Percentiles rank a stretch among this genome's conserved stretches.
phyloP scores from a whole-genome alignment of 345 rosid species.

The Eucalyptus camaldulensis region DNA sequence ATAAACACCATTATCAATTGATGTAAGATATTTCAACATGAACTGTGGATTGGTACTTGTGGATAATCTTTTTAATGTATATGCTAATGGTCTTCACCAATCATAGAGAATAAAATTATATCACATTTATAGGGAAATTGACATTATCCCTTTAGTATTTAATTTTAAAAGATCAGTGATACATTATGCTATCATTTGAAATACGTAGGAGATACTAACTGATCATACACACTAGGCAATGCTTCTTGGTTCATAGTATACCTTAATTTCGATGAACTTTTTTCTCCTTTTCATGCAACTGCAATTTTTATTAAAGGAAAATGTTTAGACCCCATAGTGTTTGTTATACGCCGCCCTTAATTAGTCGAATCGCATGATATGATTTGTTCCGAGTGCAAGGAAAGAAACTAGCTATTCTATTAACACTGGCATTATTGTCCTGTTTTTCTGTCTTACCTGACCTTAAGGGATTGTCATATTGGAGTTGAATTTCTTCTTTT shows the following conservation, averaged over 20 bases:
- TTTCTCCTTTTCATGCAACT: background rate
- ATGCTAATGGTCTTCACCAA: too few relatives aligned
- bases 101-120: too few relatives aligned
- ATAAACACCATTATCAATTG: too few relatives aligned
- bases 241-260: background rate
- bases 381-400: background rate
- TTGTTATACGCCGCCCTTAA: background rate
- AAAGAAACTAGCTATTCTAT: background rate
- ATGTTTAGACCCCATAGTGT: background rate
- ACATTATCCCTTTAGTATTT: background rate
- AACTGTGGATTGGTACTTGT: too few relatives aligned
- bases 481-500: too few relatives aligned
- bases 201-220: background rate
- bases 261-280: background rate
- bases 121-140: too few relatives aligned
- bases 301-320: background rate
- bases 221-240: background rate
- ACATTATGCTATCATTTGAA: background rate
- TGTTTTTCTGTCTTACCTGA: too few relatives aligned
- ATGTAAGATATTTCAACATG: background rate
- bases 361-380: background rate
- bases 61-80: too few relatives aligned
- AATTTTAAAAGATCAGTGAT: background rate
- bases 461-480: too few relatives aligned
- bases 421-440: background rate